Evolutionary conservation across 1,284 basidiomycete species (phyloP).

Genomic region (Gomphus sp.): DNA sequence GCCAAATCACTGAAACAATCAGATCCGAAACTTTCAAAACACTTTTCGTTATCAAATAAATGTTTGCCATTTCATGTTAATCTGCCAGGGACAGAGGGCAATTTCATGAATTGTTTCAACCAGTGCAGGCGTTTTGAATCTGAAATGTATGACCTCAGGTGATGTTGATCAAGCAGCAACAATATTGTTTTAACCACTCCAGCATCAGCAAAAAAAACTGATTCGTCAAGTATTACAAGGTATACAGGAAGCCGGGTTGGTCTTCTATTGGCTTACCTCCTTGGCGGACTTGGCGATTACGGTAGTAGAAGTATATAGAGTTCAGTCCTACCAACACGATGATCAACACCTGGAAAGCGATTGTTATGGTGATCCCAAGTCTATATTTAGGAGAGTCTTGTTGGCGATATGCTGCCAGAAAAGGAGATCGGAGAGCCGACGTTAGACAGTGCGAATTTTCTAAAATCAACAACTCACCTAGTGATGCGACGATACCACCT

Average conservation of each 20-base stretch:
- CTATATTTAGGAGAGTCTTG: conserved; percentile 8
- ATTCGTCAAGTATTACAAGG: neutral
- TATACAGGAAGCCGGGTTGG: conserved; percentile 8
- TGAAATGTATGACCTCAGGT: too few species aligned
- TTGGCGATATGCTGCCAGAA: conserved; percentile 5
- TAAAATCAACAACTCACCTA: neutral
- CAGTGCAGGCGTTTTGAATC: too few species aligned
- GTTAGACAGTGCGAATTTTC: neutral
- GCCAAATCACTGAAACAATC: too few species aligned
- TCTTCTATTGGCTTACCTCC: conserved; percentile 5
- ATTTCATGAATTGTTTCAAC: too few species aligned
- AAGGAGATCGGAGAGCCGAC: neutral
- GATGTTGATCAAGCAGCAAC: neutral
- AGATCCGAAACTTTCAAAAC: too few species aligned
- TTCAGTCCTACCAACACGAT: conserved; percentile 6
- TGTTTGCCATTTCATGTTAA: too few species aligned
- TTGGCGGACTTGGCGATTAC: conserved; percentile 5
- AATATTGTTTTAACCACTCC: neutral
- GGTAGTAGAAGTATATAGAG: conserved; percentile 5
- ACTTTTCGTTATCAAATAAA: too few species aligned
- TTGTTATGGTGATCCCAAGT: conserved; percentile 4
- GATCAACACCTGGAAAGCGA: conserved; percentile 6
- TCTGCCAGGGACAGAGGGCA: too few species aligned
- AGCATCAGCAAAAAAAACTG: neutral
- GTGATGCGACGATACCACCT: conserved; percentile 9